Evolutionary conservation across 2,329 filamentous ascomycete genomes (phyloP), one percentile per base, ranked within the genome.

Genomic region (Trichoderma sp.): DNA sequence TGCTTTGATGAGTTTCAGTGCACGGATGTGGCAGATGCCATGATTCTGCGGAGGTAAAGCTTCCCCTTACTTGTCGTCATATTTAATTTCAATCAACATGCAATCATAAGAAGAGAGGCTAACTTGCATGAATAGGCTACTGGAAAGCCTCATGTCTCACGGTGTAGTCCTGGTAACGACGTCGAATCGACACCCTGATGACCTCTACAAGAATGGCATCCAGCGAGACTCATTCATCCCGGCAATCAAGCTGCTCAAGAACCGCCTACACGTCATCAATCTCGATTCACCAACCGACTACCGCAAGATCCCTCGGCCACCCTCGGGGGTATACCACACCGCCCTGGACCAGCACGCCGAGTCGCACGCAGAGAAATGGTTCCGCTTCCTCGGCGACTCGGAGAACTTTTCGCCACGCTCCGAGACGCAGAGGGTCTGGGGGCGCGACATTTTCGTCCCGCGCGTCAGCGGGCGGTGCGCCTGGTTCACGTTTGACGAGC

Each of bases 1-100:
- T 99, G 96, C 81, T 99, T 99, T 80, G 96, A 99, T 82, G 96
- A 99, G 84, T 99, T 99, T 79, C 96, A 99, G 80, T 98, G 95
- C 79, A 99, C 96, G 51, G 96, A 99, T 82, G 95, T 99, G 36
- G 96, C 96, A 18, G 95, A 98, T 83, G 96, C 96, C 76, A 99
- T 99, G 96, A 99, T 99, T 77, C 81, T 99, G 76, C 88, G 96
- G 77, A 88, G 93, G 86, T 90, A 81, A 81, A 72, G 21, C 6
- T 1, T 21, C 11, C 5, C 14, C 6, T 14, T 32, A 3, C 28
- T 39, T 63, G 18, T 32, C 15, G 12, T 24, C 47, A 51, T 18
- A n/a, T 15, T 1, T 47, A 18, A 21, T 5, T 26, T 18, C 6
- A 4, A 11, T n/a, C n/a, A n/a, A n/a, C n/a, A n/a, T n/a, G n/a